Evolutionary conservation across 441 rosid species (phyloP).

Genomic region (Daphne laureola): DNA sequence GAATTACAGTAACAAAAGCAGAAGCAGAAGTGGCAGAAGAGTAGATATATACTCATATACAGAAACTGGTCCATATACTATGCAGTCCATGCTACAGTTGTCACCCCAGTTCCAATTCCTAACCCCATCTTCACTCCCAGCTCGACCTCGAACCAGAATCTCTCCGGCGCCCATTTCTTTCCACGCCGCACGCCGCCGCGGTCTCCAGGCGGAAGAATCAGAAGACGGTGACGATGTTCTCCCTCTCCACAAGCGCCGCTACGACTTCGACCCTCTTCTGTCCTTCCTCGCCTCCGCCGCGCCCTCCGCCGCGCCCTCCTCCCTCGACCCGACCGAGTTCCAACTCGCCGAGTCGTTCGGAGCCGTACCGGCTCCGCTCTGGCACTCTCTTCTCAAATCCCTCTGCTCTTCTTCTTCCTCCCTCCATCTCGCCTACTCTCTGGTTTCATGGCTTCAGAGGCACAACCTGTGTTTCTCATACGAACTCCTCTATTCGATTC

Average conservation of each 20-base stretch:
- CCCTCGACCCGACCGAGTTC: constrained; percentile 55
- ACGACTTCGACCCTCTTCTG: constrained; percentile 86
- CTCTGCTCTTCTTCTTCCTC: constrained; percentile 61
- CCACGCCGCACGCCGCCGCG: constrained; percentile 16
- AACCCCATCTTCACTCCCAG: too few species aligned
- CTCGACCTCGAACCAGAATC: constrained; percentile 22
- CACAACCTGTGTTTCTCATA: constrained; percentile 94
- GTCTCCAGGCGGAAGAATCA: constrained; percentile 19
- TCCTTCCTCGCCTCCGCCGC: constrained; percentile 39
- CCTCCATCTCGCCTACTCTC: constrained; percentile 55
- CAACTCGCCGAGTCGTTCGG: constrained; percentile 75
- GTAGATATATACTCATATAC: too few species aligned
- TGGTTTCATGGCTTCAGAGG: constrained; percentile 82
- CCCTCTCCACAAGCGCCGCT: constrained; percentile 46
- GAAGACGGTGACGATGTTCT: constrained; percentile 33
- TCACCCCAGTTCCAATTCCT: too few species aligned
- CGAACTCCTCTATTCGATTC: constrained; percentile 86
- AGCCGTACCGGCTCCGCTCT: constrained; percentile 88
- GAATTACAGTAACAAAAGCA: too few species aligned
- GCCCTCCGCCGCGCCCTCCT: constrained; percentile 26
- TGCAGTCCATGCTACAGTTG: too few species aligned
- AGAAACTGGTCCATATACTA: too few species aligned
- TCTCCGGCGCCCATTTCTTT: constrained; percentile 23
- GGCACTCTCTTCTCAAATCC: constrained; percentile 81
- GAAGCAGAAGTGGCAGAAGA: too few species aligned